Evolutionary conservation across 352 stramenopile species (phyloP), one percentile per base, ranked within the genome.

Genomic region (Saprolegnia diclina): DNA sequence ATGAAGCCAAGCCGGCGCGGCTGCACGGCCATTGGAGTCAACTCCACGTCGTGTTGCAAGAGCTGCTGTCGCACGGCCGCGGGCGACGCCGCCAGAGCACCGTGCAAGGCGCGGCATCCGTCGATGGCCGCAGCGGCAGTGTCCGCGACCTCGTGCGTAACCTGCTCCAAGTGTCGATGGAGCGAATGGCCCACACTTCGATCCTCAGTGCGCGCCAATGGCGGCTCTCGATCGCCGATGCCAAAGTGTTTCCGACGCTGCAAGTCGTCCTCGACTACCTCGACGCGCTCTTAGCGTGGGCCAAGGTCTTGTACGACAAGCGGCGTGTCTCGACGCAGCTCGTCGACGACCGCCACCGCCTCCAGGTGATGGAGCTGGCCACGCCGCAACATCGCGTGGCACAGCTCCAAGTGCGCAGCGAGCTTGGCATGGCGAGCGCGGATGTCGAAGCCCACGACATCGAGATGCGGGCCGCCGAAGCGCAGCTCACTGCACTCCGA

Each of bases 361-460:
- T 67, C n/a, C 3, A 67, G 11, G 5, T 38, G 61, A 54, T 67
- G n/a, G 1, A 54, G 22, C 11, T 10, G 16, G 5, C 32, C 1
- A 54, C 13, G 22, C 18, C 61, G 14, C 14, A 54, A 4, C 19
- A n/a, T 19, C 16, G 16, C 4, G 14, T 18, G 2, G 35, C 18
- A 24, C 44, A 56, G 7, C 26, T 14, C 26, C 21, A 22, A 5
- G 22, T 61, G 13, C 4, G 5, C 2, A 69, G 62, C 26, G 44
- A 48, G 6, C 14, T 46, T n/a, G 37, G 22, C 21, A 69, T 69
- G 63, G 37, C 32, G 3, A 5, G n/a, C 21, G 63, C 48, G 2
- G 63, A 69, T 38, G 14, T 45, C 18, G 32, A 54, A 6, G 26
- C 45, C 35, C 63, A 56, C 7, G 37, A 69, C 19, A 16, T 21